phyloP scores from a whole-genome alignment of 805 yeast species.

The Helenozyma rhizophorensis region DNA sequence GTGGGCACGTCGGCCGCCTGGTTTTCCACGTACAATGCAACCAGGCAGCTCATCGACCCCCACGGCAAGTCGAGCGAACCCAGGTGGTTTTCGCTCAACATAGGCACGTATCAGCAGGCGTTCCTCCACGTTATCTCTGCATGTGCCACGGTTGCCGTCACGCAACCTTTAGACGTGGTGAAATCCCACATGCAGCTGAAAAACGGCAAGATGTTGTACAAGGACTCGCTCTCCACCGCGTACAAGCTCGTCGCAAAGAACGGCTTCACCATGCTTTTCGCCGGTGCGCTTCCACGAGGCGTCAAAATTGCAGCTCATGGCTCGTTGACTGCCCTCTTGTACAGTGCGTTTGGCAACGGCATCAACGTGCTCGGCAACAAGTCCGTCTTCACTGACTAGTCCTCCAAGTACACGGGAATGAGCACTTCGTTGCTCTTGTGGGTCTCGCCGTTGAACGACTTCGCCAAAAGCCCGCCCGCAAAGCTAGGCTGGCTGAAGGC shows the following conservation, averaged over 20 bases:
- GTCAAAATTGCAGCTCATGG: constrained; percentile 69
- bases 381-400: constrained; percentile 16
- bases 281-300: constrained; percentile 54
- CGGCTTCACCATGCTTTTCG: constrained; percentile 30
- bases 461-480: constrained; percentile 58
- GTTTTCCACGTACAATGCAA: constrained; percentile 74
- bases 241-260: constrained; percentile 20
- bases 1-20: constrained; percentile 74
- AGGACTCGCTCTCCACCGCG: constrained; percentile 49
- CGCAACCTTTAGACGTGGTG: constrained; percentile 87
- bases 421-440: constrained; percentile 51
- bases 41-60: constrained; percentile 68
- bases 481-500: constrained; percentile 75
- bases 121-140: constrained; percentile 61
- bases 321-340: constrained; percentile 61
- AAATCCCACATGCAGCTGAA: constrained; percentile 84
- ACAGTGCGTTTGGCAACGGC: constrained; percentile 47
- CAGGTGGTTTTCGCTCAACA: constrained; percentile 44
- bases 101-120: constrained; percentile 34
- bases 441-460: constrained; percentile 47
- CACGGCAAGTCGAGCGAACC: constrained; percentile 27
- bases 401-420: constrained; percentile 46
- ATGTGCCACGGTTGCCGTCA: constrained; percentile 64
- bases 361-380: constrained; percentile 13
- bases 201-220: constrained; percentile 54